phyloP scores from a whole-genome alignment of 306 rosid genomes.

The Sphenostylis stenocarpa region DNA sequence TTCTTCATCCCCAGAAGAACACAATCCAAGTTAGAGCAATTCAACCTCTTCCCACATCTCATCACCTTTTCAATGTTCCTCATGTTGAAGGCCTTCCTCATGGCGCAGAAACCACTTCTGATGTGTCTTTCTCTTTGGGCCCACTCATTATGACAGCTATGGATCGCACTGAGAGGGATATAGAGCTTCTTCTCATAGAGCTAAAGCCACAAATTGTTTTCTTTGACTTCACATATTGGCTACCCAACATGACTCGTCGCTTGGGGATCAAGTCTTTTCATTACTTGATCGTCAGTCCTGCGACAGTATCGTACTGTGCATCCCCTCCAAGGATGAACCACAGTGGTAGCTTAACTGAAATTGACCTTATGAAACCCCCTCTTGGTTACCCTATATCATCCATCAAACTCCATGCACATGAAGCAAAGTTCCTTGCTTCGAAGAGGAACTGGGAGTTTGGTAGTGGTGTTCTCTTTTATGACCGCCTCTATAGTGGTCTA shows the following conservation, averaged over 20 bases:
- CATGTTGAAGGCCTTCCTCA: slow-evolving; percentile 38
- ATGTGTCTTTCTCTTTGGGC: slow-evolving; percentile 8
- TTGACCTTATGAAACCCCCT: slow-evolving; percentile 33
- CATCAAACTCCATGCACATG: slow-evolving; percentile 32
- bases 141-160: slow-evolving; percentile 31
- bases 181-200: slow-evolving; percentile 7
- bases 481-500: background rate
- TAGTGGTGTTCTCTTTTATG: slow-evolving; percentile 29
- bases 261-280: slow-evolving; percentile 30
- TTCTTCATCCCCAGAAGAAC: slow-evolving; percentile 36
- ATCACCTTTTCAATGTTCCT: slow-evolving; percentile 30
- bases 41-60: slow-evolving; percentile 31
- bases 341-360: background rate
- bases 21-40: slow-evolving; percentile 17
- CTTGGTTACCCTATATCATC: slow-evolving; percentile 15
- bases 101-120: slow-evolving; percentile 37
- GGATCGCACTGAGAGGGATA: slow-evolving; percentile 31
- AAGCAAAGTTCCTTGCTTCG: background rate
- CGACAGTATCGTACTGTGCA: background rate
- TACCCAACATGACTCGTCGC: slow-evolving; percentile 28
- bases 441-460: slow-evolving; percentile 24
- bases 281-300: background rate
- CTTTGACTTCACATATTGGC: slow-evolving; percentile 37
- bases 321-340: background rate
- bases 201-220: slow-evolving; percentile 35